Evolutionary conservation across 352 stramenopile genomes (phyloP), one percentile per base, ranked within the genome.

Genomic region (Phytophthora gonapodyides): DNA sequence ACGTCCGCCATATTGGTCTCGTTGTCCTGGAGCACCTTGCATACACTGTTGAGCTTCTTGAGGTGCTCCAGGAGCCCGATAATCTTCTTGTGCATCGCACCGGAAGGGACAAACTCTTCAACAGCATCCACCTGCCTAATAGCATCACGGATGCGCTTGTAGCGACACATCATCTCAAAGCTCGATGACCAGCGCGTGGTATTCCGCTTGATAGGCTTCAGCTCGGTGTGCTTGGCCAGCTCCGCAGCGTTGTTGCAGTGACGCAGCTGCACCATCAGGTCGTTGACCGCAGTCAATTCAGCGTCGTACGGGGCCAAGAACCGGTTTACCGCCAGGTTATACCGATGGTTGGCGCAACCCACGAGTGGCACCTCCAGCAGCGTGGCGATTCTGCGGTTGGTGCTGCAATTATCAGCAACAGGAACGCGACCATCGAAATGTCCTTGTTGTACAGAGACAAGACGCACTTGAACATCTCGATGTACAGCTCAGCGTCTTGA

Each of bases 401-500:
- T 69, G 4, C 34, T 46, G 45, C 55, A 75, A 27, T 71, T 71
- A 47, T 68, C 61, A 10, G 46, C 43, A 1, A 64, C 1, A 70
- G 1, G 21, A 70, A 70, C 11, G 4, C 5, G 0, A 53, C 35
- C 58, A 52, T 51, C 7, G 3, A 3, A 11, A 36, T 9, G 4
- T 42, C 50, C 51, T 67, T 61, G 36, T 56, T 58, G 47, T 63
- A 56, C 1, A 67, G 16, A 12, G 50, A 38, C 0, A 61, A 17
- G 0, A 67, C 30, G 1, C 11, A 13, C 34, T 38, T 44, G 21
- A 59, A 49, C 7, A 44, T 5, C 15, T 59, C 0, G 7, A 63
- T 35, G 13, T 63, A 45, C 7, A 40, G 27, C 8, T 56, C 45
- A 2, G 55, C 35, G 10, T 33, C 55, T 17, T 43, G 38, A 2